phyloP scores from a whole-genome alignment of 306 rosid species.

The Medicago lupulina region DNA sequence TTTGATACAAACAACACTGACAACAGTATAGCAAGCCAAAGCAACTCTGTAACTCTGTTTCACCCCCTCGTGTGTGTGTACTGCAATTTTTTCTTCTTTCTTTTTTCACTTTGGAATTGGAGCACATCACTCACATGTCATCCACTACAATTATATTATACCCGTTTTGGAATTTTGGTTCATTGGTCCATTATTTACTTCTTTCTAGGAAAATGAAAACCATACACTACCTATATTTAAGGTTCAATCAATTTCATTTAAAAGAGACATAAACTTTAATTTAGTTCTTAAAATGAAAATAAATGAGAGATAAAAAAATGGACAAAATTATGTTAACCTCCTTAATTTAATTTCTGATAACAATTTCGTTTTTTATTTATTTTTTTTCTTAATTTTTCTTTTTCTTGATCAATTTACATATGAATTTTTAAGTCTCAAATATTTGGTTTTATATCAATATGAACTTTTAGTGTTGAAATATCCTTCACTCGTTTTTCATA shows the following conservation, averaged over 20 bases:
- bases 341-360: too few species aligned
- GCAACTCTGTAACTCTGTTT: slow-evolving; percentile 45
- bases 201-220: slow-evolving; percentile 22
- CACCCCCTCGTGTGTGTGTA: slow-evolving; percentile 54
- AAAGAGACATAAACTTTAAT: background rate
- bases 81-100: background rate
- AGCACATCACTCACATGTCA: slow-evolving; percentile 46
- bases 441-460: too few species aligned
- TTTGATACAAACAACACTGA: slow-evolving; percentile 45
- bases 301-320: background rate
- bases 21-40: slow-evolving; percentile 37
- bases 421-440: too few species aligned
- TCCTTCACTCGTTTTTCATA: too few species aligned
- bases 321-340: too few species aligned
- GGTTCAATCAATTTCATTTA: background rate
- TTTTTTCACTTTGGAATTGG: slow-evolving; percentile 25
- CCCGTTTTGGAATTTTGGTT: background rate
- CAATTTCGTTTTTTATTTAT: too few species aligned
- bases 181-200: slow-evolving; percentile 17
- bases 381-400: too few species aligned
- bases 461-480: too few species aligned
- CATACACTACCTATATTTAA: slow-evolving; percentile 7
- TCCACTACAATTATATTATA: slow-evolving; percentile 1
- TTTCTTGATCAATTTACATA: too few species aligned
- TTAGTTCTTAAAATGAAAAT: background rate